Conservation (phyloP, 768 basidiomycete genomes). For the Gloeostereum incarnatum region DNA sequence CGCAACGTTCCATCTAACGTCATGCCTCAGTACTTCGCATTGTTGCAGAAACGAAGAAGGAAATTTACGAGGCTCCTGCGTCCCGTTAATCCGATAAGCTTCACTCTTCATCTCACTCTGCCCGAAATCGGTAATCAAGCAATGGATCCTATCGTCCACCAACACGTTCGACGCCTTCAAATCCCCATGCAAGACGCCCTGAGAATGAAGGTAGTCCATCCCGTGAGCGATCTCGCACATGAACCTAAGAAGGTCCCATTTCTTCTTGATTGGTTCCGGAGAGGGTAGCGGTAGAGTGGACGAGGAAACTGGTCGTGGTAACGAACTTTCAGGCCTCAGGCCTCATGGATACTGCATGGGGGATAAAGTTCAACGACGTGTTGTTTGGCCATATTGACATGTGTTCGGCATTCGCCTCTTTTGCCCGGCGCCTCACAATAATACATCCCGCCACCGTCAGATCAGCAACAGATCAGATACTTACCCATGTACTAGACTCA, state of each 20-base stretch:
- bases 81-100: slow-evolving; percentile 50
- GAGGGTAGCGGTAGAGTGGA: too few relatives aligned
- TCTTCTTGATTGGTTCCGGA: too few relatives aligned
- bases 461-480: too few relatives aligned
- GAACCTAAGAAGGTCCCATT: slow-evolving; percentile 44
- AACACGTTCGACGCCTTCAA: slow-evolving; percentile 64
- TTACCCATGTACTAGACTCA: too few relatives aligned
- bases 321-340: too few relatives aligned
- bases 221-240: slow-evolving; percentile 71
- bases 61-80: slow-evolving; percentile 35
- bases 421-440: too few relatives aligned
- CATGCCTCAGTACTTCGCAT: slow-evolving; percentile 1
- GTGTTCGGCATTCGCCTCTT: too few relatives aligned
- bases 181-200: slow-evolving; percentile 69
- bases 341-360: too few relatives aligned
- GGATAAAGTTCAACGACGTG: too few relatives aligned
- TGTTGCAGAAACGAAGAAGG: slow-evolving; percentile 2
- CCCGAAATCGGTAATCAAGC: slow-evolving; percentile 77
- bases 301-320: too few relatives aligned
- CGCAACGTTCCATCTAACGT: slow-evolving; percentile 49
- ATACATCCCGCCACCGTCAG: too few relatives aligned
- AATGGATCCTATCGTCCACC: slow-evolving; percentile 55
- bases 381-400: too few relatives aligned
- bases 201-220: slow-evolving; percentile 70
- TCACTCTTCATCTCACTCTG: slow-evolving; percentile 76